phyloP scores from a whole-genome alignment of 768 basidiomycete species.

The Chalciporus piperatus region DNA sequence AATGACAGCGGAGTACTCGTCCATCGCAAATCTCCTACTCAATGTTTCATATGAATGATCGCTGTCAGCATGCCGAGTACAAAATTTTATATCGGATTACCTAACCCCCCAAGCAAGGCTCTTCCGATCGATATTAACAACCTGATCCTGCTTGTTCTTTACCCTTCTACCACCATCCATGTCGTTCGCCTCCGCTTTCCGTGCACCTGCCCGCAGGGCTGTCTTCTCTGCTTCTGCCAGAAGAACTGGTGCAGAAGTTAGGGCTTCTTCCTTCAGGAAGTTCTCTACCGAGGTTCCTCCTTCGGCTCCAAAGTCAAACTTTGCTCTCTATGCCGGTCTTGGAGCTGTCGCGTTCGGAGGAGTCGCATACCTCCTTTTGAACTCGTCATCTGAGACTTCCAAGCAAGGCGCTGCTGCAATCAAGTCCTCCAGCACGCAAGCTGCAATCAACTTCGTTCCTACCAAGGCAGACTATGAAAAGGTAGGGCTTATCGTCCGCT shows the following conservation, averaged over 20 bases:
- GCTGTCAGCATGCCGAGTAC: background rate
- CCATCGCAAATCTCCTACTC: conserved; percentile 7
- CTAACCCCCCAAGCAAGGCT: too few species aligned
- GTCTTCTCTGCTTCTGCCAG: conserved; percentile 29
- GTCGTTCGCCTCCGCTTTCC: conserved; percentile 52
- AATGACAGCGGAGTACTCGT: conserved; percentile 1
- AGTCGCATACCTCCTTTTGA: conserved; percentile 61
- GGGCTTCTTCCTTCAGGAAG: conserved; percentile 47
- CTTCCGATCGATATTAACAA: too few species aligned
- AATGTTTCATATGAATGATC: background rate
- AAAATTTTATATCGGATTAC: conserved; percentile 11
- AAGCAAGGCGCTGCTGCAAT: conserved; percentile 49
- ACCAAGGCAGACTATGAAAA: conserved; percentile 88
- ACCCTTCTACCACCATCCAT: conserved; percentile 32
- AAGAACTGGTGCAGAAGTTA: conserved; percentile 31
- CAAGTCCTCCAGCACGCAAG: conserved; percentile 61
- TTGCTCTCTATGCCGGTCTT: conserved; percentile 55
- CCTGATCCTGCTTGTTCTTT: conserved; percentile 1
- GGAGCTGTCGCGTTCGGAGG: conserved; percentile 61
- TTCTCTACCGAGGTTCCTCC: conserved; percentile 54
- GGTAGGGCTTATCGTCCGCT: conserved; percentile 35
- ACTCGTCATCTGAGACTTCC: conserved; percentile 43
- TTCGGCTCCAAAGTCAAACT: conserved; percentile 50
- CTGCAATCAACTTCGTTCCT: conserved; percentile 66
- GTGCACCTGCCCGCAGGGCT: conserved; percentile 48